A percentile compares a stretch with the other conserved stretches of the same genome.
phyloP scores from a whole-genome alignment of 768 basidiomycete genomes.

The Daedalea quercina region DNA sequence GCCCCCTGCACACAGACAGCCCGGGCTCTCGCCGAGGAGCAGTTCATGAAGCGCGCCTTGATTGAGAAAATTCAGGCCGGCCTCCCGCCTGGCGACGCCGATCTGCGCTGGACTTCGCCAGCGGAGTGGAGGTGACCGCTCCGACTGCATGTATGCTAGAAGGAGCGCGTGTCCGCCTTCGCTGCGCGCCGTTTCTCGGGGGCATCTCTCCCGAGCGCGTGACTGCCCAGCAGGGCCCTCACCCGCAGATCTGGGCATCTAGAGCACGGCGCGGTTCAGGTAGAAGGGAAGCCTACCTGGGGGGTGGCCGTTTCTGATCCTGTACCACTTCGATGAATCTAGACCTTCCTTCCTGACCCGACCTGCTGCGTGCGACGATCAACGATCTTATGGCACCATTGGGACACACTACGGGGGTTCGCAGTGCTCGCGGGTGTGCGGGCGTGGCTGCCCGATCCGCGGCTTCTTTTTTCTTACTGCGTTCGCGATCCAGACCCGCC shows the following conservation, averaged over 20 bases:
- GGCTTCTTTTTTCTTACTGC: not conserved
- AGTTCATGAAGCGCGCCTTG: conserved; percentile 94
- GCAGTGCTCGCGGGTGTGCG: not conserved
- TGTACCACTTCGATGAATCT: not conserved
- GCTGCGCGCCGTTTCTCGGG: no score
- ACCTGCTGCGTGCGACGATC: not conserved
- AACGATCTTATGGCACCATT: not conserved
- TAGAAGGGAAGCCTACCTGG: no score
- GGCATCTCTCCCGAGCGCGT: no score
- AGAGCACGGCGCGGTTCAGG: no score
- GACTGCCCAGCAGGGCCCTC: no score
- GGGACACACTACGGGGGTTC: not conserved
- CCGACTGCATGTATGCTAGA: not conserved
- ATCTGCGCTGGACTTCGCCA: conserved; percentile 7
- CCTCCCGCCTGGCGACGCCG: conserved; percentile 39
- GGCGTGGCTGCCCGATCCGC: not conserved
- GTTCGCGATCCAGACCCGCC: not conserved
- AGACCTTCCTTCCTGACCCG: not conserved
- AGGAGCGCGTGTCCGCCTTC: no score
- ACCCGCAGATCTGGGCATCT: no score
- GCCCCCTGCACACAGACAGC: conserved; percentile 46
- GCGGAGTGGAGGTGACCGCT: conserved; percentile 1
- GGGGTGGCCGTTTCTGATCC: not conserved
- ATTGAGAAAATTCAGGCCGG: conserved; percentile 81
- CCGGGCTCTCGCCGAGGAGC: conserved; percentile 86